Conservation (phyloP, 352 stramenopile genomes). For the Phytophthora brassicae region DNA sequence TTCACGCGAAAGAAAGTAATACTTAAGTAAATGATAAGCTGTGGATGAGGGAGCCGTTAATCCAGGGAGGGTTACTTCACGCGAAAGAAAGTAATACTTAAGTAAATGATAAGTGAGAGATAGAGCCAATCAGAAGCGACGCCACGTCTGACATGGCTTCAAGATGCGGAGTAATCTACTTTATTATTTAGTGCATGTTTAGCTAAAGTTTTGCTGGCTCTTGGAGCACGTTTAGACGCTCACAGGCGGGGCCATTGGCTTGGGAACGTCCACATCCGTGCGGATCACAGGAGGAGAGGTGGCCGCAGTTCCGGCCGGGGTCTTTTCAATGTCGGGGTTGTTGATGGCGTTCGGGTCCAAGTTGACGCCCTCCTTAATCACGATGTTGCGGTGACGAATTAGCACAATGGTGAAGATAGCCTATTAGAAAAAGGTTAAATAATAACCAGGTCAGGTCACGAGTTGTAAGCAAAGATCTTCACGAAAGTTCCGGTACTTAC, state of each 20-base stretch:
- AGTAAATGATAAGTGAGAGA: background rate
- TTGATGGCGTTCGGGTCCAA: conserved; percentile 41
- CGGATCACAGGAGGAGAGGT: conserved; percentile 67
- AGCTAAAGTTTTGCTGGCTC: background rate
- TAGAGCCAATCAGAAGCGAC: conserved; percentile 3
- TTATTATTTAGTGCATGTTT: background rate
- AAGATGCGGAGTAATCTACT: conserved; percentile 5
- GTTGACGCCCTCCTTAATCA: conserved; percentile 73
- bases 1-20: conserved; percentile 8
- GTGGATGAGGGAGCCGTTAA: background rate
- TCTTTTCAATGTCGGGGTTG: conserved; percentile 53
- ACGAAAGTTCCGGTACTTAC: too few species aligned
- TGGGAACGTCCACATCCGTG: conserved; percentile 61
- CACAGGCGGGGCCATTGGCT: conserved; percentile 62
- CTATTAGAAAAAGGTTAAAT: conserved; percentile 33
- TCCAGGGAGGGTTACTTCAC: conserved; percentile 2
- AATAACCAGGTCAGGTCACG: background rate
- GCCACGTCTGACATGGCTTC: conserved; percentile 21
- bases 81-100: conserved; percentile 7
- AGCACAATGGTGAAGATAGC: conserved; percentile 64
- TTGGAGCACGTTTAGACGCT: conserved; percentile 64
- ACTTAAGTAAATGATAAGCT: conserved; percentile 4
- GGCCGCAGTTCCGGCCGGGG: conserved; percentile 29
- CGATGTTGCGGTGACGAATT: conserved; percentile 76
- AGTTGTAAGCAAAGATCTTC: background rate